phyloP scores from a whole-genome alignment of 1,139 yeast genomes.

The Yarrowia galli region DNA sequence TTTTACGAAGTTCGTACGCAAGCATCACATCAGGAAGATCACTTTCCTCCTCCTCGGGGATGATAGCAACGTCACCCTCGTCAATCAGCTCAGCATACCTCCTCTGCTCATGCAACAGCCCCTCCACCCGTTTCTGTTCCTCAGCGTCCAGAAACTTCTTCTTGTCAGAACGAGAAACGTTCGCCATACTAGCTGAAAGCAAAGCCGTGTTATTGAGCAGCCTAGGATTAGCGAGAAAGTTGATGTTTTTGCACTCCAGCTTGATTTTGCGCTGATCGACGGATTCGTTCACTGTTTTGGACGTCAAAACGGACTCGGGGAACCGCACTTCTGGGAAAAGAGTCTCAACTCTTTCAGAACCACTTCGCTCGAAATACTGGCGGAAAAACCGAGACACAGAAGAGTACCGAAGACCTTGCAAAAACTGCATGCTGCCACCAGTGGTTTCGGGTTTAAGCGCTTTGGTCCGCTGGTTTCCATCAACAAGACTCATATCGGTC shows the following conservation, averaged over 20 bases:
- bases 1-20: too few relatives aligned
- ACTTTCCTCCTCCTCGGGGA: too few relatives aligned
- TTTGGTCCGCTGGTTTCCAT: too few relatives aligned
- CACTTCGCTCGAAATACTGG: background rate
- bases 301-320: background rate
- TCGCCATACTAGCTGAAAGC: background rate
- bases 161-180: background rate
- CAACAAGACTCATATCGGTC: background rate
- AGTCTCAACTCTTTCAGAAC: background rate
- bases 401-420: background rate
- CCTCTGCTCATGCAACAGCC: too few relatives aligned
- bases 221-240: background rate
- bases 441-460: too few relatives aligned
- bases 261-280: too few relatives aligned
- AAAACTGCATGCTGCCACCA: background rate
- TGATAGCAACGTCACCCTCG: too few relatives aligned
- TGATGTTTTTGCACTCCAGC: background rate
- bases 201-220: background rate
- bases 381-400: background rate
- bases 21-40: too few relatives aligned
- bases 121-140: background rate
- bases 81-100: too few relatives aligned
- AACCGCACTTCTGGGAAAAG: background rate
- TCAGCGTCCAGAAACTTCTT: background rate
- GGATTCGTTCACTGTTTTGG: background rate